Evolutionary conservation across 306 rosid species (phyloP), one percentile per base, ranked within the genome.

Genomic region (Parietaria judaica): DNA sequence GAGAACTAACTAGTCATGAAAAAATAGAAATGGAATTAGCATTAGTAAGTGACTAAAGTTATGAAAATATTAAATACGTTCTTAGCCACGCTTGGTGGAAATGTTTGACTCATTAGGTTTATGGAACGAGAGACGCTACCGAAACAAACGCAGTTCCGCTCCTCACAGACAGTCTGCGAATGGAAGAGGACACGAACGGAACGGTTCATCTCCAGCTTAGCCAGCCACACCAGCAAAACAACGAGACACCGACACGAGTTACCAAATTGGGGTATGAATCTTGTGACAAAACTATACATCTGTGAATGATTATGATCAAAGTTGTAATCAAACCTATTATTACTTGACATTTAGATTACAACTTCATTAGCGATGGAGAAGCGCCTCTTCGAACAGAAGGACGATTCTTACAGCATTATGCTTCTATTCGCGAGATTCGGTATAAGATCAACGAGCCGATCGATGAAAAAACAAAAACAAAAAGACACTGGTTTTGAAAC

Each of bases 201-300:
- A 84, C 92, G 4, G 88, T 91, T 68, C 74, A 74, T 71, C 95
- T 91, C 85, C 96, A 83, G 68, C 92, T 91, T 69, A 74, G 85
- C 79, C 98, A 81, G 70, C 98, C 96, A 70, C 88, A 78, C 60
- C 83, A 70, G 48, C 78, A 81, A 58, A 70, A 70, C 61, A 48
- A 73, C 11, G 68, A 80, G 70, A 62, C 72, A 70, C 70, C 82
- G 62, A 66, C 77, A 15, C 72, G 67, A 69, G 73, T 85, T 45
- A 65, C 87, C 74, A 70, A 76, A 67, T 55, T 81, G 71, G 91
- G 97, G 97, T 87, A 87, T 46, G 58, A 68, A 56, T 57, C 54
- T 47, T 41, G 74, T 57, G 55, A 66, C 38, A 61, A 65, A 51
- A 43, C 65, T 73, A 38, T 48, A 62, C 13, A 62, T 11, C 5